Evolutionary conservation across 208 protist species (phyloP), one percentile per base, ranked within the genome.

Genomic region (Leishmania turanica): DNA sequence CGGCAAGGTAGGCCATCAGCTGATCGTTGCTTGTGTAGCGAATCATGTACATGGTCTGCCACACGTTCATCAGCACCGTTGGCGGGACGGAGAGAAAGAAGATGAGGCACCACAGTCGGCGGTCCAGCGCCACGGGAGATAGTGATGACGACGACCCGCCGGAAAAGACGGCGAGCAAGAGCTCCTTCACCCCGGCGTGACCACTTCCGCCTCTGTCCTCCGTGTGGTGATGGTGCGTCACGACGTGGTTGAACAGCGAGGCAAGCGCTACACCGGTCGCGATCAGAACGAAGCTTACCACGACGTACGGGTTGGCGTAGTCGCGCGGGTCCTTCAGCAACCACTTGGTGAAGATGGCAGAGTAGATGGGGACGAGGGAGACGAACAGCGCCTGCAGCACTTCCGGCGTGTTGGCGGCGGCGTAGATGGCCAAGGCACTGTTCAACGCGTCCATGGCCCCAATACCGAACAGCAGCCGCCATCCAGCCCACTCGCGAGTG

Each of bases 1-100:
- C 47, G 34, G 31, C 11, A 6, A 87, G 72, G 34, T 83, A 78
- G 6, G 47, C 45, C 0, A 70, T 78, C 34, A 87, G 81, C 19
- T 79, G 58, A 17, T 68, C 75, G 69, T 84, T 85, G 68, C 87
- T 74, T 0, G 92, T 94, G 84, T 91, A 95, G 27, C 84, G 77
- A 56, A 92, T 83, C 91, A 96, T 95, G 80, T 95, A 96, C 73
- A 90, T 77, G 6, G 87, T 91, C 81, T 97, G 94, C 82, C 82
- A 86, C 47, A 93, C 84, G 72, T 97, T 96, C 88, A 96, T 84
- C 60, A 96, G 72, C 13, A 93, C 91, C 31, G 81, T 92, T 19
- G 88, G 88, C 5, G 90, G 89, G 0, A 96, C 89, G 19, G 91
- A 93, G n/a, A 95, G 62, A 47, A 93, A 95, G 65, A 92, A 97